A percentile compares a stretch with the other conserved stretches of the same genome.
Conservation (phyloP, 2,329 filamentous ascomycete species). For the Ploettnerulaceae sp. region DNA sequence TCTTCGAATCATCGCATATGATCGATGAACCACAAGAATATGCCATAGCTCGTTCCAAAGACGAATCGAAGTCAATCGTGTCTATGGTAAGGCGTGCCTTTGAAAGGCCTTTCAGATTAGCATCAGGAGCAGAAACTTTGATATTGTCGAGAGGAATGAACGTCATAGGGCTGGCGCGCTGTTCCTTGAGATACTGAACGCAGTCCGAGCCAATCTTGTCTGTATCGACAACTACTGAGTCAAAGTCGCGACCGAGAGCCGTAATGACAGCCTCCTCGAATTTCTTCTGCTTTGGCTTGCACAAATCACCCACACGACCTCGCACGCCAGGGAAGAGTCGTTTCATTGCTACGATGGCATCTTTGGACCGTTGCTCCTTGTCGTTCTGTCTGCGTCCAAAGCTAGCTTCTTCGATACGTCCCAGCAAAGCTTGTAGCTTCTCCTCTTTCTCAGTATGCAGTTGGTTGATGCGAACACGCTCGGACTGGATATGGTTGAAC, state of each 20-base stretch:
- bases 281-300: constrained; percentile 95
- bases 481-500: constrained; percentile 78
- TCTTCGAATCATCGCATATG: constrained; percentile 81
- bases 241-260: constrained; percentile 87
- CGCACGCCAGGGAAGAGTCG: constrained; percentile 88
- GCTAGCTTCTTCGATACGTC: constrained; percentile 78
- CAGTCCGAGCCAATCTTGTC: constrained; percentile 93
- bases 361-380: constrained; percentile 72
- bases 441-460: constrained; percentile 86
- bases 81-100: constrained; percentile 89
- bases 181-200: constrained; percentile 88
- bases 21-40: constrained; percentile 94
- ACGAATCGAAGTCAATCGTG: constrained; percentile 87
- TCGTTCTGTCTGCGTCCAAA: constrained; percentile 81
- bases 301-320: constrained; percentile 84
- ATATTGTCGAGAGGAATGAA: constrained; percentile 98
- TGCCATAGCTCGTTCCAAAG: constrained; percentile 84
- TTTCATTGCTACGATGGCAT: constrained; percentile 81
- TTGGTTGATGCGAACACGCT: constrained; percentile 74
- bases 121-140: constrained; percentile 86
- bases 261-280: constrained; percentile 90
- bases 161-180: constrained; percentile 79
- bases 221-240: constrained; percentile 90
- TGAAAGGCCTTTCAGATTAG: constrained; percentile 82
- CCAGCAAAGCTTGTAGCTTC: constrained; percentile 76